Evolutionary conservation across 768 basidiomycete species (phyloP).

Genomic region (Termitomyces sp.): DNA sequence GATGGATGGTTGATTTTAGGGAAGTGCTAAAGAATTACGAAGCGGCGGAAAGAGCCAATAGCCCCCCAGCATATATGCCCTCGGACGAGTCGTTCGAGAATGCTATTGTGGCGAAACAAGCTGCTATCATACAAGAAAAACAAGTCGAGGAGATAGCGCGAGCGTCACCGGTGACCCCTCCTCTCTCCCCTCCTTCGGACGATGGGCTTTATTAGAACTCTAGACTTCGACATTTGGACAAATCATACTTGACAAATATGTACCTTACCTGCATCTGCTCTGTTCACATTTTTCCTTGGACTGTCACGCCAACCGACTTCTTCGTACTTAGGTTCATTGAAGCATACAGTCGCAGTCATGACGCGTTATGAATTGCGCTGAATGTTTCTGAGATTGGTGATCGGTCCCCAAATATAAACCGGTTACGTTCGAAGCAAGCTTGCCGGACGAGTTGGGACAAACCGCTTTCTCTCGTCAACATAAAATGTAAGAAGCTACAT

Average conservation of each 20-base stretch:
- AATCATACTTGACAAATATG: background rate
- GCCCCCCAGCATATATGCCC: slow-evolving; percentile 40
- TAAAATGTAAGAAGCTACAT: background rate
- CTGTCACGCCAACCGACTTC: background rate
- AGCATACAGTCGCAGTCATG: background rate
- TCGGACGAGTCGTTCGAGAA: slow-evolving; percentile 44
- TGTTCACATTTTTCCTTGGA: background rate
- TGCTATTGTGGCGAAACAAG: slow-evolving; percentile 50
- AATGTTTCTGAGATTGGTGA: background rate
- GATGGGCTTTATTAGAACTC: slow-evolving; percentile 3
- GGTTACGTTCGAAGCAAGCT: background rate
- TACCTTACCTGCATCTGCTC: background rate
- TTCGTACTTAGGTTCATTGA: background rate
- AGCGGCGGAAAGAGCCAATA: slow-evolving; percentile 52
- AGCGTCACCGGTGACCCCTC: slow-evolving; percentile 44
- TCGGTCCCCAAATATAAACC: background rate
- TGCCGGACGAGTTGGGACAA: background rate
- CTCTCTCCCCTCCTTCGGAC: slow-evolving; percentile 21
- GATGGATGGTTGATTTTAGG: slow-evolving; percentile 85
- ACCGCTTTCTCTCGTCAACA: background rate
- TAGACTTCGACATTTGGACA: background rate
- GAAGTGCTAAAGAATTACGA: slow-evolving; percentile 67
- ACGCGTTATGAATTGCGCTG: background rate
- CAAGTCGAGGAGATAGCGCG: slow-evolving; percentile 53
- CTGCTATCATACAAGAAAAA: slow-evolving; percentile 52